Conservation (phyloP, 2,329 filamentous ascomycete species). For the Cladophialophora chaetospira region DNA sequence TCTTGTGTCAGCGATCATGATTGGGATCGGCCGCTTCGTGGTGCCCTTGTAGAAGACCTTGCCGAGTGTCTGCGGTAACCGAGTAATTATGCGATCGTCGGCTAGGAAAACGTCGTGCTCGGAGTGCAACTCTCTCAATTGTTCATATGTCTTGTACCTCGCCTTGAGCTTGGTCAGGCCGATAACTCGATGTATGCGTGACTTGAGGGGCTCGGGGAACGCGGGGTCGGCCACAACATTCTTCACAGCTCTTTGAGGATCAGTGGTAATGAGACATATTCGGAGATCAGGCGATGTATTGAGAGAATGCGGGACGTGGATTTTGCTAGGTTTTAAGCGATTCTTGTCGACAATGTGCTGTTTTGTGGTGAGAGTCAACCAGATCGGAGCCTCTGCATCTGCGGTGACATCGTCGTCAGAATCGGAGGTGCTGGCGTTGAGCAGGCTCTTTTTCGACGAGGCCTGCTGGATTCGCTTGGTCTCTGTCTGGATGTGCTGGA, state of each 20-base stretch:
- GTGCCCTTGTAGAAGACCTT: conserved; percentile 90
- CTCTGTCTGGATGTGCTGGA: conserved; percentile 58
- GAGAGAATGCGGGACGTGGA: conserved; percentile 74
- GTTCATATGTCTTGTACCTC: conserved; percentile 88
- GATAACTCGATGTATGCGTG: conserved; percentile 74
- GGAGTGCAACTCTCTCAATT: conserved; percentile 74
- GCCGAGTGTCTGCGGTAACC: conserved; percentile 75
- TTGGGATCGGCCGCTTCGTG: conserved; percentile 81
- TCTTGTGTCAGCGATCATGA: conserved; percentile 68
- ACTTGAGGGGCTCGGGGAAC: conserved; percentile 67
- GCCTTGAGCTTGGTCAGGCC: conserved; percentile 82
- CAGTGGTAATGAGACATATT: conserved; percentile 84
- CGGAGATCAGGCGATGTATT: conserved; percentile 66
- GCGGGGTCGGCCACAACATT: conserved; percentile 75
- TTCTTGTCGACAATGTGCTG: conserved; percentile 71
- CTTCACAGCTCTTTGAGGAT: conserved; percentile 84
- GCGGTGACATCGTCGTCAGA: conserved; percentile 48
- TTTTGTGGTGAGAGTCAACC: conserved; percentile 65
- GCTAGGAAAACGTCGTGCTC: conserved; percentile 94
- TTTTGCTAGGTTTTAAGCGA: conserved; percentile 80
- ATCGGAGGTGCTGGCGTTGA: conserved; percentile 51
- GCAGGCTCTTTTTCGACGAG: conserved; percentile 57
- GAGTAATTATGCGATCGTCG: conserved; percentile 77
- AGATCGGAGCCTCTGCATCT: conserved; percentile 59
- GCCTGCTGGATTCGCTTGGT: conserved; percentile 51